Base-by-base conservation (phyloP, 495 filamentous ascomycete genomes). In the Hypoxylon subgilvum region DNA sequence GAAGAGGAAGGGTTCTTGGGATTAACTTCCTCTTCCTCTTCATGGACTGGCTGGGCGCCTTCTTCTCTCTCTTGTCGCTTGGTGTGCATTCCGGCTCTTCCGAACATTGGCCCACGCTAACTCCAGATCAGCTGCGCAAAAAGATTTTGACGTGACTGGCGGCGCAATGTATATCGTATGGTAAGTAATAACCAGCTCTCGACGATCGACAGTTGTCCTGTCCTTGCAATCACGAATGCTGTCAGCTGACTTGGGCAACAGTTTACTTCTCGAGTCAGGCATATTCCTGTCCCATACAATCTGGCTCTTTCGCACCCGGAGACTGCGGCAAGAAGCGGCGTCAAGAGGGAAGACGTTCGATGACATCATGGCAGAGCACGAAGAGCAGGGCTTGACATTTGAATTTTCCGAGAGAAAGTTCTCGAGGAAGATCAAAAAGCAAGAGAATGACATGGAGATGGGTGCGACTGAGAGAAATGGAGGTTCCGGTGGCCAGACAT, bases 41-140 rank as follows among this genome's bases (percentile, higher is more conserved):
- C 0, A 83, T 91, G 56, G 89, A 93, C 63, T 88, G 80, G 65
- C 65, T 80, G 0, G 89, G 89, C 0, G 89, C 88, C 0, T 79
- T 91, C 54, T 90, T 92, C 69, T 90, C 87, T 0, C 76, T 91
- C 3, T 82, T 91, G 74, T 86, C 87, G 2, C 74, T 92, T 8
- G 85, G 84, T 82, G 74, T 22, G 76, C 45, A 10, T 5, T 25
- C 8, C 25, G 0, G 3, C 13, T 22, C 12, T 22, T 3, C 12
- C 2, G 8, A 35, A 4, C 12, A 10, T n/a, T 28, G 13, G 21
- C 14, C 42, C 25, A 41, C 39, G 10, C 58, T 62, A 46, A 62
- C 4, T 3, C 22, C 6, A 21, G 19, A 7, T 27, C 39, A 82
- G 86, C 84, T 25, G 84, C 82, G 0, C 88, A 92, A 63, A 77